Percentiles rank a stretch among this genome's conserved stretches.
phyloP scores from a whole-genome alignment of 805 yeast genomes.

The Pichia kluyveri region DNA sequence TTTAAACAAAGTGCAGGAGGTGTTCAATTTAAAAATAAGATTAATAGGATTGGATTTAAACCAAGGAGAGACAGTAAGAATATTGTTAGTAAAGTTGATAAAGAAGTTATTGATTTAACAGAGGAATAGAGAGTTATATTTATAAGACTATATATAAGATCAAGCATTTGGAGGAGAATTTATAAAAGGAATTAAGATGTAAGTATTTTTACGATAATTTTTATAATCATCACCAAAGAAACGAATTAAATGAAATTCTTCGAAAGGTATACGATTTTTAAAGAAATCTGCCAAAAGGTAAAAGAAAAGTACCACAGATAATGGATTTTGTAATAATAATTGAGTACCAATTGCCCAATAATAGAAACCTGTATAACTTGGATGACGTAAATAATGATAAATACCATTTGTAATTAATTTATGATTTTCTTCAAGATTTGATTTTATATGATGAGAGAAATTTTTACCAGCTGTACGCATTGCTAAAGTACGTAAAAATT shows the following conservation, averaged over 20 bases:
- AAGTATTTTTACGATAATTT: conserved; percentile 39
- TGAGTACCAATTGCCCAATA: conserved; percentile 93
- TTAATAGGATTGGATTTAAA: neutral
- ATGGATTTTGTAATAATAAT: conserved; percentile 55
- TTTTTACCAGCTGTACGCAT: conserved; percentile 85
- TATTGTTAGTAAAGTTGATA: neutral
- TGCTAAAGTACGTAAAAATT: conserved; percentile 57
- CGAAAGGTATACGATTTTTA: conserved; percentile 52
- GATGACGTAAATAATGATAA: conserved; percentile 66
- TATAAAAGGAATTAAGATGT: conserved; percentile 61
- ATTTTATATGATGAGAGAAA: conserved; percentile 73
- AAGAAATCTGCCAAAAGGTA: conserved; percentile 64
- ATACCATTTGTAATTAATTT: conserved; percentile 65
- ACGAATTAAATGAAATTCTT: conserved; percentile 52
- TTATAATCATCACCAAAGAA: conserved; percentile 69
- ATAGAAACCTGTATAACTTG: conserved; percentile 84
- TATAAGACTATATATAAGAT: too few relatives aligned
- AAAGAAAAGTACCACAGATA: conserved; percentile 46
- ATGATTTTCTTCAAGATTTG: conserved; percentile 45
- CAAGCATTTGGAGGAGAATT: neutral
- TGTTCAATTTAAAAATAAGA: neutral
- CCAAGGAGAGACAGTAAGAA: neutral
- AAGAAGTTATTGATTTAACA: conserved; percentile 23
- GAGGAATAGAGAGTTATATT: neutral
- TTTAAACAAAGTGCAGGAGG: conserved; percentile 3